These are phyloP conservation scores for Ophiobolus disseminans DNA, from an alignment of 2,329 filamentous ascomycete species.

Conservation along the genomic window DNA sequence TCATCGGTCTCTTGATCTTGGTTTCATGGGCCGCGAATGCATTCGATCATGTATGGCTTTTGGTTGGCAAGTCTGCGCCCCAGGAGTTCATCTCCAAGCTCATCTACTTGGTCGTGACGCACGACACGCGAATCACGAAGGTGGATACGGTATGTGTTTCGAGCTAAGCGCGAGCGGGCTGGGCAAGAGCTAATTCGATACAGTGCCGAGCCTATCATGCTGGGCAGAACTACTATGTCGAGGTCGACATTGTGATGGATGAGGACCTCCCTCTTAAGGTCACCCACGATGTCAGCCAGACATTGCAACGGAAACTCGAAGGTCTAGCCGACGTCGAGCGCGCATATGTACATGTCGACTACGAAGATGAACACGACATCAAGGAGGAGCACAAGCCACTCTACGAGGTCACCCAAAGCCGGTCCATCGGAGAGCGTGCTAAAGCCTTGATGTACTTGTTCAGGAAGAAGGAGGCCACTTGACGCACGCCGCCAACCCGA, in stretches of 20 bases:
- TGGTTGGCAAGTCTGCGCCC: slow-evolving; percentile 68
- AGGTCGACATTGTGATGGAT: slow-evolving; percentile 68
- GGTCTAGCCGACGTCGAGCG: slow-evolving; percentile 54
- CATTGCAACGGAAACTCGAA: slow-evolving; percentile 67
- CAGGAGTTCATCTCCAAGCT: slow-evolving; percentile 63
- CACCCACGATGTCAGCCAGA: slow-evolving; percentile 67
- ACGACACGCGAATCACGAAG: slow-evolving; percentile 62
- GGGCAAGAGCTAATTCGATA: slow-evolving; percentile 19
- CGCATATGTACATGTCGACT: slow-evolving; percentile 60
- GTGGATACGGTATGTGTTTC: slow-evolving; percentile 59
- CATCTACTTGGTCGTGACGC: slow-evolving; percentile 63
- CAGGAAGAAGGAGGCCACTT: slow-evolving; percentile 23
- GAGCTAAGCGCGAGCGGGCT: background rate
- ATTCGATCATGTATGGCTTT: slow-evolving; percentile 67
- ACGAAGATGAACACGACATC: slow-evolving; percentile 50
- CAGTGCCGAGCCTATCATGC: slow-evolving; percentile 66
- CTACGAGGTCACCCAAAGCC: slow-evolving; percentile 42
- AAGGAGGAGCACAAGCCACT: slow-evolving; percentile 50
- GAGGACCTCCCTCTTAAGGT: slow-evolving; percentile 61
- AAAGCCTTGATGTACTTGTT: slow-evolving; percentile 34
- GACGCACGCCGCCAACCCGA: background rate
- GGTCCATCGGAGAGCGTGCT: slow-evolving; percentile 44
- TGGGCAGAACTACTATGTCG: slow-evolving; percentile 67
- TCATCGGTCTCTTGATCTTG: slow-evolving; percentile 67
- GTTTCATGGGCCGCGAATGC: slow-evolving; percentile 68